Evolutionary conservation across 345 rosid genomes (phyloP), one percentile per base, ranked within the genome.

Genomic region (Euphorbia tirucalli): DNA sequence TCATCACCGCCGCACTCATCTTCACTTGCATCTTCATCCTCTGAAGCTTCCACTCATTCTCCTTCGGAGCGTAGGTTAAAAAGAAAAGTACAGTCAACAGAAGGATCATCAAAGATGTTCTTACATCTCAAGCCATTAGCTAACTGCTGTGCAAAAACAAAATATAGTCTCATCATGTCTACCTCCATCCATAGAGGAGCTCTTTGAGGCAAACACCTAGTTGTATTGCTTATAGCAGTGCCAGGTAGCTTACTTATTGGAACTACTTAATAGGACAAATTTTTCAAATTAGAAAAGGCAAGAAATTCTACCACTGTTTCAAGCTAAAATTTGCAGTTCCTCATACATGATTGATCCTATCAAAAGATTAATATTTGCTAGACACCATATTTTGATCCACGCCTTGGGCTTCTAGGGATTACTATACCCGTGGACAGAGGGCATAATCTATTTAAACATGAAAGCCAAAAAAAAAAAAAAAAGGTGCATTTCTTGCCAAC

Each of bases 41-140:
- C 98, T 21, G 95, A 90, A 52, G 84, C 90, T 74, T 90, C 94
- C 41, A 91, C 75, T 96, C 98, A 94, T 81, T 94, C 96, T 62
- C 89, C 81, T 85, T 94, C 96, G 77, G 95, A 67, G 96, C 90
- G 97, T 93, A 48, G 30, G 63, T 74, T 21, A 67, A 24, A 58
- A 58, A 71, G 65, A 11, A 65, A 65, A 57, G 19, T 63, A n/a
- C 46, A 58, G 18, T 69, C 35, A 66, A 64, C n/a, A 68, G 25
- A 52, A 48, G 2, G 60, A 68, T 24, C 22, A 57, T 52, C 57
- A 52, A 19, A 48, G 54, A 48, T 52, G 7, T 52, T 24, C 7
- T 7, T 5, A 19, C n/a, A 8, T 21, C 57, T 19, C 21, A 1
- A n/a, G 25, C 24, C 11, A 52, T n/a, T 6, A 25, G 9, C 24